Base-by-base conservation (phyloP, 1,284 basidiomycete genomes). In the Agaricales sp. region DNA sequence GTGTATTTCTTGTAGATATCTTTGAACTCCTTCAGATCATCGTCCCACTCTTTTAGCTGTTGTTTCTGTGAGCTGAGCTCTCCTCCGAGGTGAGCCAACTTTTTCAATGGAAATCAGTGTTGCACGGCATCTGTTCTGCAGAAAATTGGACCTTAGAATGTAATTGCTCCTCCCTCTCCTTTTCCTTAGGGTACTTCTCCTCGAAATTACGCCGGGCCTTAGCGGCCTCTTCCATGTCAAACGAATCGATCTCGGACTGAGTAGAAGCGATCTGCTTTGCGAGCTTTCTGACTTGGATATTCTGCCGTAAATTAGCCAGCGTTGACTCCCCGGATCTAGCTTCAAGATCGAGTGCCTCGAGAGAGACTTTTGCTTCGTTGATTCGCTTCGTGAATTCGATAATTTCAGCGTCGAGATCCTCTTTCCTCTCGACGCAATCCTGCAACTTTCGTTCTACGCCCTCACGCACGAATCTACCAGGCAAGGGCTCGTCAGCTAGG, bases 21-120 rank as follows among this genome's bases (percentile, higher is more conserved):
- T 62, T 90, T 88, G 73, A 87, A 99, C 54, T 97, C 92, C 54
- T 75, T 78, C 51, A 94, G 67, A 61, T 97, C 93, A 22, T 60
- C 67, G 59, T 89, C 80, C 57, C 81, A 71, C 13, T 74, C 75
- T 60, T 80, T 78, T 49, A 87, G 65, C 56, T 89, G 84, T 25
- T 77, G 75, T 55, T 78, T 74, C 59, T 84, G 70, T n/a, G 87
- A 86, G 52, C 79, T 80, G 30, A 96, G 68, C 65, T 93, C 87
- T 53, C 93, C 93, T 8, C 78, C 82, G 19, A 92, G 68, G 55
- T 85, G 79, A 6, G 90, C 82, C 61, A 83, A 87, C 92, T 94
- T n/a, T n/a, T n/a, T 54, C 14, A 49, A 49, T 24, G 25, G 13
- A 35, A 45, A 11, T 37, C 16, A 37, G 30, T 16, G 30, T 12